Evolutionary conservation across 2,329 filamentous ascomycete genomes (phyloP), one percentile per base, ranked within the genome.

Genomic region (Tetracladium maxilliforme): DNA sequence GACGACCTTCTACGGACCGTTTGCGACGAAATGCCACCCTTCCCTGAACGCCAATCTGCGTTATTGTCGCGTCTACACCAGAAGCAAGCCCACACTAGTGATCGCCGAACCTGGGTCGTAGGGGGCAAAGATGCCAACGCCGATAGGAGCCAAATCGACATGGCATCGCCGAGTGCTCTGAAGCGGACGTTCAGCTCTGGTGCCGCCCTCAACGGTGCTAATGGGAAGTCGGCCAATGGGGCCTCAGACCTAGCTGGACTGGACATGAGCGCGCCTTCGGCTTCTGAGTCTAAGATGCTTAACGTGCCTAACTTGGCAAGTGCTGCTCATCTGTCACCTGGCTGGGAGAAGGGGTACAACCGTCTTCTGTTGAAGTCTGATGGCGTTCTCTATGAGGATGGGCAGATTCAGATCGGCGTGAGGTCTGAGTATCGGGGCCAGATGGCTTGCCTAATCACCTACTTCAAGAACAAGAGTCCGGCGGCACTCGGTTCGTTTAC

Each of bases 11-110:
- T 98, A 9, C 72, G 90, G 25, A 95, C 90, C 0, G 75, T 98
- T 6, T 93, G 86, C 48, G 90, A 98, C 40, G 90, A 98, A 49
- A 98, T 98, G 92, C 90, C 90, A 3, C 86, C 90, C 0, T 98
- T 95, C 54, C 92, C 90, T 0, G 86, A 98, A 49, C 66, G 92
- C 31, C 76, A 92, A 30, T 95, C 90, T 5, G 87, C 90, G 2
- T 60, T 98, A 15, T 61, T 98, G 8, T 94, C 87, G 19, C 70
- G 90, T 30, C 64, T 98, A 24, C 87, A 98, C 51, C 84, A 93
- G 51, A 95, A 92, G 56, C 84, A 92, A 42, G 80, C 79, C 23
- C 81, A 79, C 32, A 90, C 83, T 10, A 92, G 82, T 45, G 90
- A 98, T 49, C 92, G 92, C 55, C 71, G 87, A 33, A 95, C 90